These are phyloP conservation scores for Colletotrichum noveboracense DNA, from an alignment of 2,329 filamentous ascomycete species.

Conservation along the genomic window DNA sequence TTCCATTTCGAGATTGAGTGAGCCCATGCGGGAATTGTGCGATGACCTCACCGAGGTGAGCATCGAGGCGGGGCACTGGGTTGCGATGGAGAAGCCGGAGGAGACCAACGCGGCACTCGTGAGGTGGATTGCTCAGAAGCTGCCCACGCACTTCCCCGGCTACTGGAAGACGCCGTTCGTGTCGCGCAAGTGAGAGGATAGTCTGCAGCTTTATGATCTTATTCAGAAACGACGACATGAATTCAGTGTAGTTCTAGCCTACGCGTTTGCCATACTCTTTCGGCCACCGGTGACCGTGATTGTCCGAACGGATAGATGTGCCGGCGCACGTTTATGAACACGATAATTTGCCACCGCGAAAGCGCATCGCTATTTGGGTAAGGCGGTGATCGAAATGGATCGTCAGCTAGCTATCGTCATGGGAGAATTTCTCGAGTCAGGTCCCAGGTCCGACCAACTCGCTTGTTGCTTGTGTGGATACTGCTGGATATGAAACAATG, in stretches of 20 bases:
- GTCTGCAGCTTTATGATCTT: background rate
- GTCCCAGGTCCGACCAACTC: background rate
- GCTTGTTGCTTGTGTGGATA: background rate
- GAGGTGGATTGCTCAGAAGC: slow-evolving; percentile 27
- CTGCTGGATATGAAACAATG: background rate
- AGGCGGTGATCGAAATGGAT: background rate
- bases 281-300: background rate
- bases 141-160: slow-evolving; percentile 13
- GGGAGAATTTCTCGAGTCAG: background rate
- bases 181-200: background rate
- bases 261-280: background rate
- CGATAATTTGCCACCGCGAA: background rate
- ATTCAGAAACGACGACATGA: background rate
- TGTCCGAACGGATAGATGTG: background rate
- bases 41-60: slow-evolving; percentile 41
- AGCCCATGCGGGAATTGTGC: slow-evolving; percentile 36
- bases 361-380: background rate
- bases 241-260: background rate
- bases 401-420: background rate
- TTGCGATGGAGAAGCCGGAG: slow-evolving; percentile 32
- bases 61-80: slow-evolving; percentile 39
- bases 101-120: slow-evolving; percentile 29
- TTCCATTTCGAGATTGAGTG: slow-evolving; percentile 33
- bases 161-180: slow-evolving; percentile 15
- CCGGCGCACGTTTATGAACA: background rate